Evolutionary conservation across 2,329 filamentous ascomycete genomes (phyloP).

Genomic region (Elsinoe arachidis): DNA sequence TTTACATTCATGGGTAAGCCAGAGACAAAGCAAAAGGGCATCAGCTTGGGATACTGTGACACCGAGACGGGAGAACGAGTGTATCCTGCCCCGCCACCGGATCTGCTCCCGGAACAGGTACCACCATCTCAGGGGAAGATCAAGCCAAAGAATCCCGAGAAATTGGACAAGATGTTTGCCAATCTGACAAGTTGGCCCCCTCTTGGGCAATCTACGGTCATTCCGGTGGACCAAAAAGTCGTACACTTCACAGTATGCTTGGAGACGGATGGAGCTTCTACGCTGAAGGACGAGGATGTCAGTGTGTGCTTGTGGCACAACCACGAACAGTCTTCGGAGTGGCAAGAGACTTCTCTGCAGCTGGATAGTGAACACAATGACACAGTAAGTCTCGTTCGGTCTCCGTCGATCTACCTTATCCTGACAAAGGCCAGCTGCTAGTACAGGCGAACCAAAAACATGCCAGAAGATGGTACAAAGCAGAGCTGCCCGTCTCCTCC

Average conservation of each 20-base stretch:
- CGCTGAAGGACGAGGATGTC: conserved; percentile 48
- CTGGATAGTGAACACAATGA: conserved; percentile 23
- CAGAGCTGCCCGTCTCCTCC: conserved; percentile 36
- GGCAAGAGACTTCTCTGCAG: conserved; percentile 49
- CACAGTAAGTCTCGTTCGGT: conserved; percentile 17
- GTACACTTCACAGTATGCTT: conserved; percentile 61
- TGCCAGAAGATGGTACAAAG: conserved; percentile 46
- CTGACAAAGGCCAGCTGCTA: conserved; percentile 11
- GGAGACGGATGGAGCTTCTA: conserved; percentile 43
- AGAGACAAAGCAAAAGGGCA: conserved; percentile 15
- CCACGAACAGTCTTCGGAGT: conserved; percentile 47
- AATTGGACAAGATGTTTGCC: conserved; percentile 37
- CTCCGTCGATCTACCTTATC: background rate
- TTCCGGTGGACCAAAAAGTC: conserved; percentile 35
- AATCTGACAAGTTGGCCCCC: conserved; percentile 58
- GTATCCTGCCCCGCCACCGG: conserved; percentile 23
- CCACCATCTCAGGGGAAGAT: conserved; percentile 21
- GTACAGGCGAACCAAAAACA: conserved; percentile 13
- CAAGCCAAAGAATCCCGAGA: conserved; percentile 13
- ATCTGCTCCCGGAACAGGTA: conserved; percentile 26
- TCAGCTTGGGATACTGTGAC: conserved; percentile 25
- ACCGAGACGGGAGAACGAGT: conserved; percentile 27
- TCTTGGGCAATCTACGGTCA: conserved; percentile 62
- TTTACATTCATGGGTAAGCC: conserved; percentile 10
- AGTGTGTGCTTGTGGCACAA: conserved; percentile 71